Evolutionary conservation across 352 stramenopile genomes (phyloP).

Genomic region (Phytophthora tubulina): DNA sequence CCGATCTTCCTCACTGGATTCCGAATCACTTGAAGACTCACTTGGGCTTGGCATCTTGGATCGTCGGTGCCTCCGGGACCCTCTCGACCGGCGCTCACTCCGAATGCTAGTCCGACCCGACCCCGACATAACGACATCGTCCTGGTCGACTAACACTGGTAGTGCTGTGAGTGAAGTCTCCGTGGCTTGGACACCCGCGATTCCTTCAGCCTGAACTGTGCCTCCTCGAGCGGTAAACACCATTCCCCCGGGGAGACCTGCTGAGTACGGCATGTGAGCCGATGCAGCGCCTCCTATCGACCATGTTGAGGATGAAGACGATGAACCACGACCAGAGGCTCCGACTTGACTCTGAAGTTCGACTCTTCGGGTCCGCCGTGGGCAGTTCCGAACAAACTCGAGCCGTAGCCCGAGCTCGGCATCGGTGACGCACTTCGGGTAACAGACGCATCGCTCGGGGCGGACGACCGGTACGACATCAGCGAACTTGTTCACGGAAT

Average conservation of each 20-base stretch:
- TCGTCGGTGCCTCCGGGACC: neutral
- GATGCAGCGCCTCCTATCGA: neutral
- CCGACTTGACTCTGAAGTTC: neutral
- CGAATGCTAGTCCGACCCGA: neutral
- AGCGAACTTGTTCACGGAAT: no score
- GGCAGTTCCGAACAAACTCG: no score
- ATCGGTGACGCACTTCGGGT: no score
- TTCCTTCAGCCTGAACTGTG: neutral
- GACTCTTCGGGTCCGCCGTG: neutral
- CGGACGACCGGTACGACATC: no score
- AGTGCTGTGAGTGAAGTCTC: neutral
- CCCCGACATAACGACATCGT: conserved; percentile 9
- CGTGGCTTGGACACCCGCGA: neutral
- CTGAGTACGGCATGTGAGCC: neutral
- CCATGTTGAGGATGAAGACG: conserved; percentile 6
- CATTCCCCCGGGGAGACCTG: neutral
- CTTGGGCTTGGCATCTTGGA: neutral
- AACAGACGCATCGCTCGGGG: no score
- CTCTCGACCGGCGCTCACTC: neutral
- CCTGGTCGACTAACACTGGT: neutral
- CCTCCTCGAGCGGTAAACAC: neutral
- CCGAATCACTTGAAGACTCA: neutral
- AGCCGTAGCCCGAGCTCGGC: no score
- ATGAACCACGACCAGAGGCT: neutral
- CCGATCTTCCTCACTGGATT: neutral